Percentiles rank a stretch among this genome's conserved stretches.
These are phyloP conservation scores for Fusarium sp. DNA, from an alignment of 2,329 filamentous ascomycete genomes.

Conservation along the genomic window DNA sequence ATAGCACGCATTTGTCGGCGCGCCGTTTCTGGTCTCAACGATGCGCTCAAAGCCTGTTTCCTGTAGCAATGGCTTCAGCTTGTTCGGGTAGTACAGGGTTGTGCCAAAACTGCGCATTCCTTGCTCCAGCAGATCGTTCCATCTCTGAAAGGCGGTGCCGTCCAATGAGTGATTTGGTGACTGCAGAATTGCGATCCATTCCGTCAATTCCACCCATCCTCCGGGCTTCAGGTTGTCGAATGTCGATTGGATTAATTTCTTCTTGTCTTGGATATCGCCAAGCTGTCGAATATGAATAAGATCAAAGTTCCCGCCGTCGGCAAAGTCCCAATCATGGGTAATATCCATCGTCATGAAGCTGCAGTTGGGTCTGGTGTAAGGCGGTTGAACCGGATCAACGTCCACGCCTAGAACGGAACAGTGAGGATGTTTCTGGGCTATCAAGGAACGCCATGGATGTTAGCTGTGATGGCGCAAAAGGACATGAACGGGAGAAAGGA, in stretches of 20 bases:
- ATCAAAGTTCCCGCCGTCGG: slow-evolving; percentile 24
- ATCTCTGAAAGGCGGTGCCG: slow-evolving; percentile 33
- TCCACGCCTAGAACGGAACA: slow-evolving; percentile 38
- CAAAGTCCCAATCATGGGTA: slow-evolving; percentile 35
- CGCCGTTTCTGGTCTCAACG: slow-evolving; percentile 38
- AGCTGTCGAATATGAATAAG: slow-evolving; percentile 35
- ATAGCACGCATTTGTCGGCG: slow-evolving; percentile 40
- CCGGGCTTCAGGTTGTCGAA: slow-evolving; percentile 37
- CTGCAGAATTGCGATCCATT: slow-evolving; percentile 39
- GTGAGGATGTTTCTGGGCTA: slow-evolving; percentile 35
- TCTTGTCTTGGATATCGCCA: slow-evolving; percentile 31
- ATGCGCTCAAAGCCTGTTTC: slow-evolving; percentile 33
- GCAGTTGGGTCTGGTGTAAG: slow-evolving; percentile 33
- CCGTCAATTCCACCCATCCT: slow-evolving; percentile 40
- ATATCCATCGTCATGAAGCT: slow-evolving; percentile 31
- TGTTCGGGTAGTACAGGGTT: slow-evolving; percentile 28
- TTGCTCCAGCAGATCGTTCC: slow-evolving; percentile 37
- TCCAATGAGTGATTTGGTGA: slow-evolving; percentile 38
- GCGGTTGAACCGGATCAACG: slow-evolving; percentile 29
- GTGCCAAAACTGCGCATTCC: slow-evolving; percentile 30
- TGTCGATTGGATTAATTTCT: slow-evolving; percentile 22
- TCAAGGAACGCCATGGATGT: neutral
- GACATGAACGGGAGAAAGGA: neutral
- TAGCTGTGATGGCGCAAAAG: slow-evolving; percentile 3
- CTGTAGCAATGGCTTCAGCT: slow-evolving; percentile 26